Percentiles rank a stretch among this genome's conserved stretches.
These are phyloP conservation scores for Bruguiera gymnorhiza DNA, from an alignment of 345 rosid species.

Conservation along the genomic window DNA sequence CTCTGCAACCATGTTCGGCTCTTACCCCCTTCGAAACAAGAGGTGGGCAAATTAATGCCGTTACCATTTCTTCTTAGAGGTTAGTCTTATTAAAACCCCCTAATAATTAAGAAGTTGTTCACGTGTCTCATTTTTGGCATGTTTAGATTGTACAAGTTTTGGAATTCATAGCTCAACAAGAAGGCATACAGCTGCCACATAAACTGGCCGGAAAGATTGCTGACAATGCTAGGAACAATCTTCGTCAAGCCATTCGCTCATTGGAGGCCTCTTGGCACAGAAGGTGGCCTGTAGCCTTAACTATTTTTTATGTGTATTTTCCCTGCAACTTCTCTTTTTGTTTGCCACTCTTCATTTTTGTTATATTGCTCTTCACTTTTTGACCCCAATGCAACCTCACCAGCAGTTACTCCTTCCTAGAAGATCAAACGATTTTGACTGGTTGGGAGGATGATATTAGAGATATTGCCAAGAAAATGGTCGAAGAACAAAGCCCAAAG, in stretches of 20 bases:
- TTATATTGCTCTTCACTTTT: background rate
- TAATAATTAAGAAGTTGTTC: background rate
- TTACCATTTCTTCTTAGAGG: background rate
- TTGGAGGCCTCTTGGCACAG: constrained; percentile 49
- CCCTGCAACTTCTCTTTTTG: background rate
- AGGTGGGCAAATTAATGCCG: constrained; percentile 24
- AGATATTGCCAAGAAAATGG: constrained; percentile 48
- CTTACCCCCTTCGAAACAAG: constrained; percentile 42
- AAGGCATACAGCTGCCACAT: constrained; percentile 38
- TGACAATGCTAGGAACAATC: constrained; percentile 44
- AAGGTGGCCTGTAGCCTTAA: constrained; percentile 15
- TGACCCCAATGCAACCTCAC: background rate
- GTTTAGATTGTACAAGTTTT: constrained; percentile 47
- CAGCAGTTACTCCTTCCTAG: constrained; percentile 34
- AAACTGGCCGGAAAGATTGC: constrained; percentile 42
- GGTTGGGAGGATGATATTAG: constrained; percentile 69
- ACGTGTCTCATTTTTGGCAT: background rate
- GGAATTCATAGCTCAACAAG: constrained; percentile 48
- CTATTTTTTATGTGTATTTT: background rate
- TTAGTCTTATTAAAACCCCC: too few species aligned
- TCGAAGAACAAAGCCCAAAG: constrained; percentile 57
- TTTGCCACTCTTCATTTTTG: background rate
- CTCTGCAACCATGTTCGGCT: constrained; percentile 45
- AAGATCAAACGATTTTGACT: constrained; percentile 36
- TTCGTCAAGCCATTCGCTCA: constrained; percentile 65